These are phyloP conservation scores for Artemisia annua DNA, from an alignment of 129 eudicot species.

Conservation along the genomic window DNA sequence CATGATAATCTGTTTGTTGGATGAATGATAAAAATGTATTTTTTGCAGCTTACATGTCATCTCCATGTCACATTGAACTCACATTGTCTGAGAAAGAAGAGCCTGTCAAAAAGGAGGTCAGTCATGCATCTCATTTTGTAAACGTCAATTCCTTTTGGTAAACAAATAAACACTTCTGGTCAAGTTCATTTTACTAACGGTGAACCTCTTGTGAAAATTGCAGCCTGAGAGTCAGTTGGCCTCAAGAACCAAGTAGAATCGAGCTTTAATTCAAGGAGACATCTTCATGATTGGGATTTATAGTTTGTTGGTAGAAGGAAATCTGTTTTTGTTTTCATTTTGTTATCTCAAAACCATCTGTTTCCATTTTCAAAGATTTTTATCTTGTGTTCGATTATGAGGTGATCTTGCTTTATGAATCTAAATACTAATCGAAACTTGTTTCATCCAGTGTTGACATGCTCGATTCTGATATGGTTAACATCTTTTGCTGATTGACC, in stretches of 20 bases:
- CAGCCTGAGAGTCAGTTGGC: conserved; percentile 57
- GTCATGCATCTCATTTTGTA: neutral
- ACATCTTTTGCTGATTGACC: neutral
- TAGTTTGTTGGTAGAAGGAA: conserved; percentile 36
- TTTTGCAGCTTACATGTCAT: conserved; percentile 41
- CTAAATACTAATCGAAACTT: neutral
- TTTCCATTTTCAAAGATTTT: conserved; percentile 21
- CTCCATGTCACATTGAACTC: conserved; percentile 45
- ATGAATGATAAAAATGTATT: neutral
- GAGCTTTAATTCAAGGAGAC: too few relatives aligned
- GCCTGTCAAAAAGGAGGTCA: conserved; percentile 42
- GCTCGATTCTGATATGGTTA: neutral
- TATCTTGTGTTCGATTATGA: conserved; percentile 21
- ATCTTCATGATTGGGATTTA: neutral
- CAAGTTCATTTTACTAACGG: neutral
- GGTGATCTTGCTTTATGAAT: conserved; percentile 17
- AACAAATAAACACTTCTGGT: neutral
- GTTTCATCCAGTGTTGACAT: neutral
- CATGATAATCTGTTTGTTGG: neutral
- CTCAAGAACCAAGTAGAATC: conserved; percentile 45
- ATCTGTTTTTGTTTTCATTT: conserved; percentile 21
- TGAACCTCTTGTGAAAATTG: conserved; percentile 17
- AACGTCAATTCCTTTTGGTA: neutral
- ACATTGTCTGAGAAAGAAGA: conserved; percentile 49
- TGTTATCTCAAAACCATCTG: conserved; percentile 18